Evolutionary conservation across 2,329 filamentous ascomycete genomes (phyloP), one percentile per base, ranked within the genome.

Genomic region (Chaetoscypha palmicola): DNA sequence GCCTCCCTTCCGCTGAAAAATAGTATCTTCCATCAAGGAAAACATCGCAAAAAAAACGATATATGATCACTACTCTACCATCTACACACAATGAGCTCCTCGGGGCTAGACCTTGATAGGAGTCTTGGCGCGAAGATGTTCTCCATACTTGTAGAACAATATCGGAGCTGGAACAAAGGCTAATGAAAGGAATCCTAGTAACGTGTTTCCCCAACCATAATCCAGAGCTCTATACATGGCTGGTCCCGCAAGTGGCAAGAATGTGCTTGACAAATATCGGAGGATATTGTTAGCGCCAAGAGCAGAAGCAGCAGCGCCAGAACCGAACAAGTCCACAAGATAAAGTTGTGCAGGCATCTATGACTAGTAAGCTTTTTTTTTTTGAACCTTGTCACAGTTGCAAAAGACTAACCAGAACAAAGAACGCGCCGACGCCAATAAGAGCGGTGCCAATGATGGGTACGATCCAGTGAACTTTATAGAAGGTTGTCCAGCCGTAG

Each of bases 341-440:
- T 86, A 86, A 4, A 76, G 78, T 49, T 76, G 72, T 77, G 35
- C 35, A 0, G 70, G 67, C 69, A 65, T 58, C 44, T 46, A 19
- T 32, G 16, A 21, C 24, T 11, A 24, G 34, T 19, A n/a, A 38
- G 26, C 9, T 8, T 3, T 44, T n/a, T 2, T 26, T n/a, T n/a
- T n/a, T n/a, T 12, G 10, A 24, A 11, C 14, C 22, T 22, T 17
- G 21, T 12, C 22, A 26, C 30, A 28, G 22, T 8, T 21, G 22
- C 77, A 49, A 77, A 38, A 35, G 12, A 0, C 69, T 67, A 69
- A 78, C 74, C 41, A 69, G 68, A n/a, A 68, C 62, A 24, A 66
- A 53, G 8, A 70, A 53, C 34, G 68, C 64, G 3, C 65, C 68
- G 0, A 67, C 41, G 1, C 74, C 74, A 14, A 77, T 64, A 5